These are phyloP conservation scores for Zoysia japonica DNA, from an alignment of 176 grass and related monocot genomes.

Conservation along the genomic window DNA sequence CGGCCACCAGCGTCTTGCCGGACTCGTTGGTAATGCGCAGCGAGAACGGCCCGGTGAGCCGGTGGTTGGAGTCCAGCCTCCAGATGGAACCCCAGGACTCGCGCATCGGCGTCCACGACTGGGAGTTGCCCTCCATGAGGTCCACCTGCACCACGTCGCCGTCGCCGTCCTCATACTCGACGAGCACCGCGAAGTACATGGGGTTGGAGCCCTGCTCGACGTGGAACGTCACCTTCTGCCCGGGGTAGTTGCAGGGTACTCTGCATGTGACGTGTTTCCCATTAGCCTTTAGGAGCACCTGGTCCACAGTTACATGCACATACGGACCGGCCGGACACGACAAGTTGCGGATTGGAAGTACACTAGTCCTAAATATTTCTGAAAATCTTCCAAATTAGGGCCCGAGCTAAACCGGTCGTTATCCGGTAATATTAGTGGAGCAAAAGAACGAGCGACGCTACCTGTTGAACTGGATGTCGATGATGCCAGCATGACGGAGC, in stretches of 20 bases:
- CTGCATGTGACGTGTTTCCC: slow-evolving; percentile 29
- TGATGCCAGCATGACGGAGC: slow-evolving; percentile 62
- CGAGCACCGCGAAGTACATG: slow-evolving; percentile 57
- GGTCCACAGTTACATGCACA: not conserved
- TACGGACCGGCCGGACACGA: not conserved
- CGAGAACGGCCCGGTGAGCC: slow-evolving; percentile 62
- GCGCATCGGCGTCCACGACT: slow-evolving; percentile 57
- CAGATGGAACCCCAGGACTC: slow-evolving; percentile 72
- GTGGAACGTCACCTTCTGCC: slow-evolving; percentile 59
- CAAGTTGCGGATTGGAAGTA: slow-evolving; percentile 15
- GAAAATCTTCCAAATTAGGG: slow-evolving; percentile 31
- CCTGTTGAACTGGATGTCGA: slow-evolving; percentile 65
- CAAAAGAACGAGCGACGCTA: slow-evolving; percentile 17
- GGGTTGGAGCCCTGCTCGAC: slow-evolving; percentile 80
- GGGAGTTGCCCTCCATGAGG: slow-evolving; percentile 62
- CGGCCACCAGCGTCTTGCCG: slow-evolving; percentile 56
- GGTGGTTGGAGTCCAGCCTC: slow-evolving; percentile 64
- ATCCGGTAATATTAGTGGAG: slow-evolving; percentile 23
- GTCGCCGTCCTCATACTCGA: slow-evolving; percentile 72
- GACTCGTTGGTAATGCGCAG: slow-evolving; percentile 64
- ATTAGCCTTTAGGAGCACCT: not conserved
- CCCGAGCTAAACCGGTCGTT: slow-evolving; percentile 8
- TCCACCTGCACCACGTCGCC: slow-evolving; percentile 66
- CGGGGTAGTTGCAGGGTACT: slow-evolving; percentile 58
- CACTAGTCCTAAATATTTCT: not conserved